These are phyloP conservation scores for Ogataea glucozyma DNA, from an alignment of 805 yeast species.

Conservation along the genomic window DNA sequence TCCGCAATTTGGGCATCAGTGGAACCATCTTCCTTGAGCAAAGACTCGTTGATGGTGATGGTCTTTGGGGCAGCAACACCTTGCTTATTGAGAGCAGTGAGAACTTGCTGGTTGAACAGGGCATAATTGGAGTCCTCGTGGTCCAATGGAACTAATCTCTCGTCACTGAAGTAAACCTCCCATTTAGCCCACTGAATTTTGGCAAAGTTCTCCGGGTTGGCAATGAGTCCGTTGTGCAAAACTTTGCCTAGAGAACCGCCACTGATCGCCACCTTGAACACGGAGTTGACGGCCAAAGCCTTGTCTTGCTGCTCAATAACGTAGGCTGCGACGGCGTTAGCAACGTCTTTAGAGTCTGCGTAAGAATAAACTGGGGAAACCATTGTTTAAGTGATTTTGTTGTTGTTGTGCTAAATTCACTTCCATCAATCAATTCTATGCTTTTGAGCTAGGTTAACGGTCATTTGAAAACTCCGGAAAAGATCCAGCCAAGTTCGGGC, in stretches of 20 bases:
- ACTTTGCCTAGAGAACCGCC: conserved; percentile 90
- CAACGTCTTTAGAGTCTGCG: conserved; percentile 57
- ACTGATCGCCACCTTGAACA: conserved; percentile 77
- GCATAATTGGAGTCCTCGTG: conserved; percentile 88
- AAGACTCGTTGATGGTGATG: conserved; percentile 62
- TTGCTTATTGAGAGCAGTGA: conserved; percentile 46
- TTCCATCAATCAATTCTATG: too few species aligned
- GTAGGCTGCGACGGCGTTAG: conserved; percentile 64
- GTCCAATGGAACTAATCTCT: conserved; percentile 80
- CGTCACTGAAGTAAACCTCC: conserved; percentile 87
- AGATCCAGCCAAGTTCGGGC: background rate
- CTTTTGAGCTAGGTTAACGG: too few species aligned
- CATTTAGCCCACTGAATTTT: conserved; percentile 68
- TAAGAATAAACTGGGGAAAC: conserved; percentile 46
- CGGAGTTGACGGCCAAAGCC: conserved; percentile 45
- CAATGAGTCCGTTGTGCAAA: conserved; percentile 64
- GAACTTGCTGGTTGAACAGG: conserved; percentile 64
- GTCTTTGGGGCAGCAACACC: conserved; percentile 56
- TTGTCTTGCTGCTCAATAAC: conserved; percentile 62
- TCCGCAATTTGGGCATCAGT: conserved; percentile 56
- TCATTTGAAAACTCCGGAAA: conserved; percentile 3
- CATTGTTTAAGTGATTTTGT: conserved; percentile 17
- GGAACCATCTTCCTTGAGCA: conserved; percentile 57
- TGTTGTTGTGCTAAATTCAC: background rate
- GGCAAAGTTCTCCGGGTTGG: conserved; percentile 45